Evolutionary conservation across 169 alveolate species (phyloP), one percentile per base, ranked within the genome.

Genomic region (Amoebophrya sp.): DNA sequence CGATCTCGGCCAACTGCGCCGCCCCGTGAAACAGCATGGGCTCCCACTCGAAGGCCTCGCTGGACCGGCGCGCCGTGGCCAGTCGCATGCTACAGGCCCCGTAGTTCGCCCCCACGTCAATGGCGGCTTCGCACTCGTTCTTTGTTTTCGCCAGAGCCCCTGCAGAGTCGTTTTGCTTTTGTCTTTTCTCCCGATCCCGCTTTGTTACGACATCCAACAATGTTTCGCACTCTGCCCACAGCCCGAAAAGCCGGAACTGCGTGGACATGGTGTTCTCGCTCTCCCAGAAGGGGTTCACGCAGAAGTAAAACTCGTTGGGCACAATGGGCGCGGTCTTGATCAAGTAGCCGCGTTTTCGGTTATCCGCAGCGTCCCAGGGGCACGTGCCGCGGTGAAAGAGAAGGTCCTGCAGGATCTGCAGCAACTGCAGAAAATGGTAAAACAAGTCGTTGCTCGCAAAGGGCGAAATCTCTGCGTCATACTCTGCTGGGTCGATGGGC

Each of bases 221-320:
- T 2, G 83, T 66, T 66, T 66, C 83, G 83, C 83, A 66, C 35
- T 66, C 83, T 2, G 83, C 83, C 83, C 83, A 66, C 35, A 66
- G 35, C 2, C 83, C 83, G 35, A 66, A 66, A 3, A 66, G 35
- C 32, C 83, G 83, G 83, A 66, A 66, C 83, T 66, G 83, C 12
- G 83, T 66, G 32, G 83, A 66, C 83, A 66, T 66, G 38, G 83
- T 66, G 35, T 66, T 66, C 83, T 66, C 83, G 38, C 39, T 25
- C 35, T 66, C 83, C 83, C 83, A 66, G 32, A 66, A 66, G 35
- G 83, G 83, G 18, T 66, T 66, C 35, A 66, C 83, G 32, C 83
- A 66, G 83, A 66, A 66, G 35, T 66, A 66, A n/a, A 66, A 66
- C 83, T 66, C 83, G 10, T 66, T 25, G 32, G 83, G 83, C 35